A percentile compares a stretch with the other conserved stretches of the same genome.
Evolutionary conservation across 169 alveolate genomes (phyloP).

Genomic region (Cryptosporidium andersoni): DNA sequence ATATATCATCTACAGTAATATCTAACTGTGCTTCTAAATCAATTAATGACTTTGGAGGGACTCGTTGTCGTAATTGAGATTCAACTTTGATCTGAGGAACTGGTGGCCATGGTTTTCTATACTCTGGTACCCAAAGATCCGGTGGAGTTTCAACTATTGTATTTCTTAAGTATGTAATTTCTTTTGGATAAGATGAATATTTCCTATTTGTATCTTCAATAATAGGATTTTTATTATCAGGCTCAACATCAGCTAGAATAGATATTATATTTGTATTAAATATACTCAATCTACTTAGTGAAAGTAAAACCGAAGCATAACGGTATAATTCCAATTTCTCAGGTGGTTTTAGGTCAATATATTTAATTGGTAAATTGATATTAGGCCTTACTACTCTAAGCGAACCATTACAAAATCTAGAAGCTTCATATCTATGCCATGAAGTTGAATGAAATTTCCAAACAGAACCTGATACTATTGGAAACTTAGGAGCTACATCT

Average conservation of each 20-base stretch:
- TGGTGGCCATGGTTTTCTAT: constrained; percentile 55
- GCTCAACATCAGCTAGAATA: background rate
- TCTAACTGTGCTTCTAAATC: background rate
- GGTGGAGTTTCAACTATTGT: constrained; percentile 43
- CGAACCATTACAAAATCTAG: constrained; percentile 22
- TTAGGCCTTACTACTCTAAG: constrained; percentile 23
- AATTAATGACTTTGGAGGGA: background rate
- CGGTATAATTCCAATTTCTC: constrained; percentile 38
- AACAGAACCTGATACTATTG: constrained; percentile 53
- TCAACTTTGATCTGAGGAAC: constrained; percentile 3
- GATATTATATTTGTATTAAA: background rate
- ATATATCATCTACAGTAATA: background rate
- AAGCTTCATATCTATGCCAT: constrained; percentile 20
- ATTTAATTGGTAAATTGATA: background rate
- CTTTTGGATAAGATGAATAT: constrained; percentile 14
- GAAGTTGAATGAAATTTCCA: constrained; percentile 52
- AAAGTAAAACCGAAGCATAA: constrained; percentile 18
- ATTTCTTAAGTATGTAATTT: constrained; percentile 5
- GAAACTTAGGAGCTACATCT: constrained; percentile 31
- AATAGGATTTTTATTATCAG: background rate
- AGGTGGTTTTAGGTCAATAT: constrained; percentile 2
- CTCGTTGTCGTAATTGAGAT: background rate
- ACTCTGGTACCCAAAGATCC: constrained; percentile 1
- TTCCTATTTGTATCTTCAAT: constrained; percentile 10
- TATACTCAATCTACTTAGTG: constrained; percentile 12